Conservation (phyloP, 2,329 filamentous ascomycete genomes). For the Fusarium zealandicum region DNA sequence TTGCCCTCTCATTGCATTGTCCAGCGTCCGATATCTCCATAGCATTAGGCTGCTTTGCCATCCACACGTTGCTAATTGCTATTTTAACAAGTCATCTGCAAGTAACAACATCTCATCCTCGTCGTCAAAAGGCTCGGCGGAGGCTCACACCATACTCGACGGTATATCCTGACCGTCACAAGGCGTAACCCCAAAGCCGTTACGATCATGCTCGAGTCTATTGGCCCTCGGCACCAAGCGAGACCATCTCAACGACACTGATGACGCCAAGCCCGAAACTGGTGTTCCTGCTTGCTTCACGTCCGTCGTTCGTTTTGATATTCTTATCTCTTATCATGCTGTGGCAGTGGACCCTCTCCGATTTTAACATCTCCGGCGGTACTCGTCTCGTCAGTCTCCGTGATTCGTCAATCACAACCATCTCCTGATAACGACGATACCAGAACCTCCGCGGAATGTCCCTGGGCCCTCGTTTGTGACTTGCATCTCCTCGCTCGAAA, state of each 20-base stretch:
- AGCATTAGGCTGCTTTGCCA: too few species aligned
- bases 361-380: slow-evolving; percentile 39
- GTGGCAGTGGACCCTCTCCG: slow-evolving; percentile 26
- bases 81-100: too few species aligned
- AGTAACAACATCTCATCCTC: too few species aligned
- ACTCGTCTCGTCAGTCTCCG: slow-evolving; percentile 29
- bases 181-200: slow-evolving; percentile 1
- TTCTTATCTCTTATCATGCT: slow-evolving; percentile 30
- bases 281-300: not conserved
- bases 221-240: slow-evolving; percentile 4
- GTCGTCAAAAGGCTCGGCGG: not conserved
- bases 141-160: not conserved
- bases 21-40: too few species aligned
- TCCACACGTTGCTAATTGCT: not conserved
- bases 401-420: slow-evolving; percentile 37
- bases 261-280: not conserved
- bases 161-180: slow-evolving; percentile 9
- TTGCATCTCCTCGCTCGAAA: slow-evolving; percentile 44
- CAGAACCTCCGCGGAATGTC: slow-evolving; percentile 39
- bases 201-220: slow-evolving; percentile 4
- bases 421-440: slow-evolving; percentile 31
- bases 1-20: too few species aligned
- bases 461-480: slow-evolving; percentile 32
- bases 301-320: slow-evolving; percentile 9
- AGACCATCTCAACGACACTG: slow-evolving; percentile 10